A percentile compares a stretch with the other conserved stretches of the same genome.
Conservation (phyloP, 2,329 filamentous ascomycete genomes). For the Hymenoscyphus repandus region DNA sequence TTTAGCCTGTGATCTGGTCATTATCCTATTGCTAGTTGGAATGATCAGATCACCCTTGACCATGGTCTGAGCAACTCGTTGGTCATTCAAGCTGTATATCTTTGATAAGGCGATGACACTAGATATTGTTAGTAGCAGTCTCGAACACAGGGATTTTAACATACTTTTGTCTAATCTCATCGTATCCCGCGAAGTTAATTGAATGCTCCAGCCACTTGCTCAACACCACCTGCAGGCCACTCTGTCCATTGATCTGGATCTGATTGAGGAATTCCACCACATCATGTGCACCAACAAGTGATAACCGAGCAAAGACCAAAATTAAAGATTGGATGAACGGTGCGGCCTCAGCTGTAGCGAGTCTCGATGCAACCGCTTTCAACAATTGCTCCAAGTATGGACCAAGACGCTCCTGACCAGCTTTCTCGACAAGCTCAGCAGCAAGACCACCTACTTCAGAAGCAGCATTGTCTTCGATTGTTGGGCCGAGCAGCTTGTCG, state of each 20-base stretch:
- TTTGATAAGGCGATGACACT: constrained; percentile 91
- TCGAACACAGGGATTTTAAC: constrained; percentile 29
- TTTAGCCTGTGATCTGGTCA: constrained; percentile 87
- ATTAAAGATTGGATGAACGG: constrained; percentile 95
- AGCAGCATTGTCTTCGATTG: constrained; percentile 87
- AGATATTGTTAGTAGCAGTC: constrained; percentile 29
- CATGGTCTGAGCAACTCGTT: constrained; percentile 69
- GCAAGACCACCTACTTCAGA: constrained; percentile 95
- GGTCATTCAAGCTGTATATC: constrained; percentile 80
- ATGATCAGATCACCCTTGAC: constrained; percentile 92
- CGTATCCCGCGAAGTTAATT: constrained; percentile 94
- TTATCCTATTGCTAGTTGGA: constrained; percentile 73
- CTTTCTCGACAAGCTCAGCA: constrained; percentile 91
- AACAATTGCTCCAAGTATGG: constrained; percentile 86
- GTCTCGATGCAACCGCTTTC: constrained; percentile 77
- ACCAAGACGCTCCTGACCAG: constrained; percentile 83
- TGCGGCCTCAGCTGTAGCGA: constrained; percentile 77
- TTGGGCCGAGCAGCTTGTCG: constrained; percentile 77
- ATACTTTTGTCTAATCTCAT: constrained; percentile 94
- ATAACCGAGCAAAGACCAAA: constrained; percentile 87
- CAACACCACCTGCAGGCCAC: constrained; percentile 82
- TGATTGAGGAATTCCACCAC: constrained; percentile 88
- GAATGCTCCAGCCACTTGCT: constrained; percentile 97
- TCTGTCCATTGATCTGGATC: constrained; percentile 73
- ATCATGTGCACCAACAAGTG: constrained; percentile 77